Base-by-base conservation (phyloP, 2,329 filamentous ascomycete species). In the Cordyceps cateniannulata region DNA sequence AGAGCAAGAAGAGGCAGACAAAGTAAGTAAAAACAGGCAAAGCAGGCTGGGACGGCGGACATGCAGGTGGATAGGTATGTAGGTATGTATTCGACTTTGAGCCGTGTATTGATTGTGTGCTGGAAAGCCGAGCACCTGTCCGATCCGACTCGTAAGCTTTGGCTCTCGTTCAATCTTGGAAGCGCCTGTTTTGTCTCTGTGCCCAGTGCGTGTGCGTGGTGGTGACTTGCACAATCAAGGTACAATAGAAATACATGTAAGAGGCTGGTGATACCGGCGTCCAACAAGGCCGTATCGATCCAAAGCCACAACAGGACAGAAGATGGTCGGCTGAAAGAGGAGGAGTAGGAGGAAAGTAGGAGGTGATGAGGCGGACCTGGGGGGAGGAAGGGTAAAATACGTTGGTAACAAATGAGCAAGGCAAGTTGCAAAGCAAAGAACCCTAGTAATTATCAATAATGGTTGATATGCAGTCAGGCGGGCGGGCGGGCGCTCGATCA, bases 231-330 rank as follows among this genome's bases (percentile, higher is more conserved):
- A 59, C 56, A 51, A 59, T 59, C 29, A 22, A 59, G 42, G 56
- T n/a, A 59, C 56, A 51, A 59, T 59, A 44, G 20, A 59, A 51
- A 38, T 44, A 59, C 56, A 59, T 59, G 56, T 59, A 44, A 59
- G 56, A 59, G 16, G 47, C 32, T 59, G 56, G 56, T 59, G 35
- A 51, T 59, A 59, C 56, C 56, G n/a, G 56, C 40, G 56, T 16
- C 24, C 12, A 32, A 22, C 18, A 35, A 44, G 42, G 9, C 29
- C 44, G 54, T 40, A 42, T 49, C 32, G 45, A 38, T 56, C 35
- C 9, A 27, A 49, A 49, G 54, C 29, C 54, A 49, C 44, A 40
- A 27, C 5, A 27, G 29, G 22, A 42, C 22, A 27, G 4, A 27
- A 2, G 22, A 14, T 4, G 25, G 24, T 27, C 20, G 24, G 52